Conservation (phyloP, 208 protist genomes). For the Phytomonas sp. region DNA sequence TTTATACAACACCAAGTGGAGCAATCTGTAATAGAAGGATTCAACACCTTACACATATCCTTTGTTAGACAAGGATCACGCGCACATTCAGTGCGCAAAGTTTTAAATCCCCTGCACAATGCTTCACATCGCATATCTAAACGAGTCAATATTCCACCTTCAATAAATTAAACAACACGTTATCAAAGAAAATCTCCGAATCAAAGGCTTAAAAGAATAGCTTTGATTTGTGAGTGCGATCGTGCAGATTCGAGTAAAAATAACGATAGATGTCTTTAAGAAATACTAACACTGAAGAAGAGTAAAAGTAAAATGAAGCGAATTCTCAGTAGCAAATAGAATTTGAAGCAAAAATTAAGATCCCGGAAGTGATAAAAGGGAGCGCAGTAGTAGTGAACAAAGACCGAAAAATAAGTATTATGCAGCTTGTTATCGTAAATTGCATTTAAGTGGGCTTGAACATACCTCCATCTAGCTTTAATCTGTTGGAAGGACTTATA, state of each 20-base stretch:
- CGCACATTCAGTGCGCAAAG: constrained; percentile 64
- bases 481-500: not conserved
- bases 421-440: not conserved
- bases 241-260: not conserved
- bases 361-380: not conserved
- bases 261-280: not conserved
- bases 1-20: constrained; percentile 68
- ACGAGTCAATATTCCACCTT: constrained; percentile 2
- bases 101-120: constrained; percentile 57
- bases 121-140: constrained; percentile 37
- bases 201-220: no score
- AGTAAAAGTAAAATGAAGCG: constrained; percentile 17
- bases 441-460: not conserved
- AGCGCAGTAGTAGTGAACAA: not conserved
- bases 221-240: no score
- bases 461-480: not conserved
- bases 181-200: constrained; percentile 13
- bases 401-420: not conserved
- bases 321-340: constrained; percentile 3
- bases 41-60: constrained; percentile 50
- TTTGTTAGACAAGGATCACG: constrained; percentile 58
- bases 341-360: constrained; percentile 7
- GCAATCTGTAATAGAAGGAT: constrained; percentile 44
- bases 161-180: constrained; percentile 8
- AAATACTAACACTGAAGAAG: not conserved